Conservation (phyloP, 495 filamentous ascomycete genomes). For the Elasticomyces elasticus region DNA sequence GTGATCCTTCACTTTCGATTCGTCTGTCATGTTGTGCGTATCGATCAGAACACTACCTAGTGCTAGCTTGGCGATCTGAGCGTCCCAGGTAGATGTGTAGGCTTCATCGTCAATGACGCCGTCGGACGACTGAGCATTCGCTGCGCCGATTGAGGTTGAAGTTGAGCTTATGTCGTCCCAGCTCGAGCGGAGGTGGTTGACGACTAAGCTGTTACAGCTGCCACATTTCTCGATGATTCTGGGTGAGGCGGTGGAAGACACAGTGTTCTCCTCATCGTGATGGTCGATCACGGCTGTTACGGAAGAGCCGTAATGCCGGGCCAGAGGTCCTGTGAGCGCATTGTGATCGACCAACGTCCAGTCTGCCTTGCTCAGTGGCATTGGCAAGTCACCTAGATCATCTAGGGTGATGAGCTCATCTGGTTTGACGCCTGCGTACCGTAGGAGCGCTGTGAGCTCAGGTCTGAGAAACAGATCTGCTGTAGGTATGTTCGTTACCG, state of each 20-base stretch:
- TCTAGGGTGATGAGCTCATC: conserved; percentile 37
- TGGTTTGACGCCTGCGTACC: conserved; percentile 31
- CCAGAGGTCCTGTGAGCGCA: conserved; percentile 48
- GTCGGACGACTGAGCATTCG: conserved; percentile 24
- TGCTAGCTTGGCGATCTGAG: conserved; percentile 62
- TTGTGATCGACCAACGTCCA: conserved; percentile 90
- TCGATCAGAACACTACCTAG: conserved; percentile 77
- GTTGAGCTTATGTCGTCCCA: conserved; percentile 43
- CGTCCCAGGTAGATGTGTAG: conserved; percentile 38
- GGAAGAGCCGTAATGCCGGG: conserved; percentile 31
- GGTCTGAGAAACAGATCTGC: conserved; percentile 64
- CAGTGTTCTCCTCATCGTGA: conserved; percentile 66
- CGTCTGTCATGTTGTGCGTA: conserved; percentile 60
- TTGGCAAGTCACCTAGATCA: conserved; percentile 22
- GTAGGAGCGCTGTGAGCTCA: conserved; percentile 53
- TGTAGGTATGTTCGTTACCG: conserved; percentile 58
- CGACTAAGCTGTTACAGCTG: conserved; percentile 72
- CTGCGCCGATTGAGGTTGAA: conserved; percentile 26
- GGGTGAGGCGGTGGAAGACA: conserved; percentile 44
- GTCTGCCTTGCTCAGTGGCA: conserved; percentile 32
- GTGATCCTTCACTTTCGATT: conserved; percentile 60
- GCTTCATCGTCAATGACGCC: conserved; percentile 17
- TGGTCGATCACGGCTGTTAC: conserved; percentile 83
- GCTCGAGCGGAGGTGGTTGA: conserved; percentile 45
- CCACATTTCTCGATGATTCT: conserved; percentile 57